Base-by-base conservation (phyloP, 495 filamentous ascomycete species). In the Penicillium subrubescens region DNA sequence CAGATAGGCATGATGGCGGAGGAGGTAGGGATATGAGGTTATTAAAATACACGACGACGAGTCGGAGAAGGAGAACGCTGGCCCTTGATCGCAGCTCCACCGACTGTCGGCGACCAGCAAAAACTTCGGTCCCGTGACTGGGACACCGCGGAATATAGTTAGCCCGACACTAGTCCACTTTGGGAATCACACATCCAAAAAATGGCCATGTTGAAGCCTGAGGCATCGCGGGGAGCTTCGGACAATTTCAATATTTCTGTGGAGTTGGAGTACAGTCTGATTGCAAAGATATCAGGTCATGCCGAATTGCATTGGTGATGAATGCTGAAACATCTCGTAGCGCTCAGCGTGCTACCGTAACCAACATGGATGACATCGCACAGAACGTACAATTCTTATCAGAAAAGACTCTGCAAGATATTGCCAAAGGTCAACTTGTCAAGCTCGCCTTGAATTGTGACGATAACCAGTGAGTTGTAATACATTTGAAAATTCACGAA, bases 1-100 rank as follows among this genome's bases (percentile, higher is more conserved):
- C 93, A 97, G 75, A 95, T 86, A 29, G 89, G 85, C 91, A 92
- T 92, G 62, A 61, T 81, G 73, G 68, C 69, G 31, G 58, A 46
- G 37, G 37, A 58, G 35, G 50, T 55, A 35, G 51, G 59, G 44
- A 58, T 60, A 68, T 68, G 64, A 69, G 70, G 69, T 65, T 71
- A 73, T 59, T 67, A 65, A 62, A 65, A 63, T 71, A 75, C 61
- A 57, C 58, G 60, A 66, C 51, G 51, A 21, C 31, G 25, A 51
- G 25, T 33, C 62, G 46, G 67, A 70, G 54, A 60, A 71, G 57
- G 66, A 63, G 53, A 65, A 71, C 59, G 67, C 66, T 64, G 66
- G 55, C 65, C 63, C 61, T 71, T 66, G 63, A 59, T 72, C 57
- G 37, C 71, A 71, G 64, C 67, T 70, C 68, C 72, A 75, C 73